Base-by-base conservation (phyloP, 2,329 filamentous ascomycete genomes). In the Ampelomyces quisqualis region DNA sequence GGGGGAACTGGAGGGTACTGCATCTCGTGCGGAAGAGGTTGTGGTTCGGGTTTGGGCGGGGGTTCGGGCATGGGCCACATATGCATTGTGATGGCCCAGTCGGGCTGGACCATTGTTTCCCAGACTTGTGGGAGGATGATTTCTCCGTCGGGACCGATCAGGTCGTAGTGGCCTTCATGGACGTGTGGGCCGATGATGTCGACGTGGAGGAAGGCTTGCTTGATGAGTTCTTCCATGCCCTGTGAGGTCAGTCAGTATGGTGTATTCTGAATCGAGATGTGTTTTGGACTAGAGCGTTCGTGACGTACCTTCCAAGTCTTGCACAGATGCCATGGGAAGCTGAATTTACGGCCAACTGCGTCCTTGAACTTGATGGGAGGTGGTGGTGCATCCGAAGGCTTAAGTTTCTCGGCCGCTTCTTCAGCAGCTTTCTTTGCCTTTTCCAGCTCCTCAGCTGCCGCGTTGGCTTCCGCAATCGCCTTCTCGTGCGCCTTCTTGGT, bases 211-310 rank as follows among this genome's bases (percentile, higher is more conserved):
- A 75, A 76, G 14, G 73, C 73, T 56, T 76, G 73, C 48, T 72
- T 70, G 63, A 76, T 75, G 33, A 76, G 62, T 20, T 64, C 61
- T 48, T 75, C 70, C 73, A 76, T 75, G 23, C 72, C 72, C 64
- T 75, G 35, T n/a, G 32, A 78, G 81, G 73, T 95, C 95, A 54
- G 84, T 85, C 65, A 95, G 88, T 9, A 18, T 5, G 29, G 11
- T 7, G 9, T n/a, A 13, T 20, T 5, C 9, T 18, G 7, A 3
- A 9, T 13, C 3, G 15, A 17, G 1, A 1, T 17, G n/a, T n/a
- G n/a, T 28, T 13, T 29, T 3, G 7, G 20, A 26, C 14, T 13
- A 11, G 22, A 17, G 7, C 7, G 3, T 26, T 11, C 11, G 21
- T 9, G 29, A 82, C 76, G 66, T 88, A 55, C 58, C 54, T 62